These are phyloP conservation scores for Fusarium beomiforme DNA, from an alignment of 2,329 filamentous ascomycete species.

Conservation along the genomic window DNA sequence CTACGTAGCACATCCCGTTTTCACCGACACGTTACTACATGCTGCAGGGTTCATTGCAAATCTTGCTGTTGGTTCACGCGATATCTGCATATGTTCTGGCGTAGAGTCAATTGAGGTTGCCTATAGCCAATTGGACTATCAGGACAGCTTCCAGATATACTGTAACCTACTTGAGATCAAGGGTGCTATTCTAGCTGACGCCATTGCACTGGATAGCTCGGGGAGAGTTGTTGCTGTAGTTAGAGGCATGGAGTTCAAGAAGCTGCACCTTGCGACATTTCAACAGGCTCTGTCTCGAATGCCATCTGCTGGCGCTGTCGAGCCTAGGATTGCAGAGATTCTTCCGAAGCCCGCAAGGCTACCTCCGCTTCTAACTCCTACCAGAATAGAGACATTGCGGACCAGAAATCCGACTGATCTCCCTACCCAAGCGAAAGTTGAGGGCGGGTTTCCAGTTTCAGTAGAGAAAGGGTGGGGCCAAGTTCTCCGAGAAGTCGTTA, in stretches of 20 bases:
- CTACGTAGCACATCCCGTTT: not conserved
- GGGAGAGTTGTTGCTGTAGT: not conserved
- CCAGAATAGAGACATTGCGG: too few species aligned
- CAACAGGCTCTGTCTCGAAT: not conserved
- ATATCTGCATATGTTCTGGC: not conserved
- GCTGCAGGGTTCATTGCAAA: conserved; percentile 1
- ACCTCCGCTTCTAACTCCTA: not conserved
- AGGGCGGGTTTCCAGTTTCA: too few species aligned
- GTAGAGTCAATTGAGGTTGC: not conserved
- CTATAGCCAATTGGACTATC: not conserved
- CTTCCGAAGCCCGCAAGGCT: not conserved
- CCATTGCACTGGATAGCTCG: not conserved
- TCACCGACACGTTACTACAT: not conserved
- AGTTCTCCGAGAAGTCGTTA: not conserved
- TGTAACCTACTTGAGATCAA: conserved; percentile 3
- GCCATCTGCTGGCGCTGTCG: not conserved
- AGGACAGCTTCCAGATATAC: not conserved
- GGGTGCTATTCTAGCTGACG: not conserved
- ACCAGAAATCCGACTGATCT: too few species aligned
- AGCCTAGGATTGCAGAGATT: not conserved
- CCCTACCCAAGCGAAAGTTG: rapidly evolving
- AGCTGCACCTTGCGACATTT: not conserved
- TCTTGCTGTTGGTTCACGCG: not conserved
- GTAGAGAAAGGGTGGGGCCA: not conserved
- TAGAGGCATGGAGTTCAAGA: conserved; percentile 1